These are phyloP conservation scores for Blepharisma undulans DNA, from an alignment of 169 alveolate species.

Conservation along the genomic window DNA sequence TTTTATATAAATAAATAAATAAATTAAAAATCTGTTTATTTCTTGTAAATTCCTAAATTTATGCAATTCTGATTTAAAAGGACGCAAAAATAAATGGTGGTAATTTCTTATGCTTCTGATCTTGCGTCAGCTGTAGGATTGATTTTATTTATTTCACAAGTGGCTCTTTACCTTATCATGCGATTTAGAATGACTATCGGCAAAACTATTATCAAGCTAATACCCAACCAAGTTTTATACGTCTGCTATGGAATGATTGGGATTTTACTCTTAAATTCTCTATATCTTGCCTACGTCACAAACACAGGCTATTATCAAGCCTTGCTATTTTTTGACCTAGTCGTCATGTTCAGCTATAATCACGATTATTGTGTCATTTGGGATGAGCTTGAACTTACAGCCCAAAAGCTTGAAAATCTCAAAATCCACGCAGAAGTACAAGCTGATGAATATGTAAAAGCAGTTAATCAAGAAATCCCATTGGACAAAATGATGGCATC, in stretches of 20 bases:
- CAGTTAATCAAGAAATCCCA: background rate
- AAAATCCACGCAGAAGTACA: background rate
- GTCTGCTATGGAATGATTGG: background rate
- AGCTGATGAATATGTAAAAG: background rate
- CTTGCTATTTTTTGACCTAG: background rate
- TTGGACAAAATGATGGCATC: background rate
- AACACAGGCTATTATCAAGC: background rate
- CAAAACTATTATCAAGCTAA: background rate
- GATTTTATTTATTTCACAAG: background rate
- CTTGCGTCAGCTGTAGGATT: background rate
- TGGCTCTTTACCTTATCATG: background rate
- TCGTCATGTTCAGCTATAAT: background rate
- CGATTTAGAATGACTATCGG: background rate
- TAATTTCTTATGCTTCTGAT: background rate
- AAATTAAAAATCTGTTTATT: background rate
- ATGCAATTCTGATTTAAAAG: too few species aligned
- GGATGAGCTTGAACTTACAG: background rate
- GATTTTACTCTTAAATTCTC: background rate
- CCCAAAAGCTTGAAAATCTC: background rate
- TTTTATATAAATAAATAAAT: too few species aligned
- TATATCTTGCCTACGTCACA: background rate
- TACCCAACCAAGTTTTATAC: background rate
- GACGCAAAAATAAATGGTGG: background rate
- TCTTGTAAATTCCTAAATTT: background rate
- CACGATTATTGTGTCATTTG: background rate